Evolutionary conservation across 768 basidiomycete genomes (phyloP), one percentile per base, ranked within the genome.

Genomic region (Agaricus sinodeliciosus): DNA sequence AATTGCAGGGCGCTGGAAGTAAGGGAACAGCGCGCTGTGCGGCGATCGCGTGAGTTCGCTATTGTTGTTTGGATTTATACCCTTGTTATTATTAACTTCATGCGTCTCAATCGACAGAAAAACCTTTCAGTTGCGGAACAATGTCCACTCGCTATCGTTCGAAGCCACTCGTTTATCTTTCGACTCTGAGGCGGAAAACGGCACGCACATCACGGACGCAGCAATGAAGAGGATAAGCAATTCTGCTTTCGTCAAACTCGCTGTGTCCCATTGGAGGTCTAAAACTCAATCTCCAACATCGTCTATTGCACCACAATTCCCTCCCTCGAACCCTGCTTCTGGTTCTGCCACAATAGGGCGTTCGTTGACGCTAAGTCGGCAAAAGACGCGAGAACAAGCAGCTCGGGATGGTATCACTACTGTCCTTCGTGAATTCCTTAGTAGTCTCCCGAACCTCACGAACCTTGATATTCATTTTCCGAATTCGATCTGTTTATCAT

Each of bases 11-110:
- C 25, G 31, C 12, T n/a, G 46, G 45, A 15, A 42, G 52, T 16
- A 13, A 42, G 18, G 39, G 34, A 4, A 48, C 52, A 9, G 31
- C 18, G 4, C 46, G 39, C 27, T 47, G 52, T 48, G 35, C 41
- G 19, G 37, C 18, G 7, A 42, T 51, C n/a, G 34, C 50, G 50
- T 44, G 34, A 51, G 50, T 43, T n/a, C n/a, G n/a, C 22, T 22
- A 22, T 22, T 35, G 9, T 39, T 16, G 16, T n/a, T n/a, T 2
- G 37, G 6, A 9, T 13, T n/a, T 13, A 9, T 45, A 15, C 26
- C 26, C 3, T n/a, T 15, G 25, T n/a, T 26, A 13, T n/a, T 16
- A 5, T 11, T 37, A 43, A 37, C 11, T 15, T 37, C 31, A 43
- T 16, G 16, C 3, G 12, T 31, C 26, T 8, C 16, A 31, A 43